These are phyloP conservation scores for Saksenaea oblongispora DNA, from an alignment of 371 early-diverging fungal species.

Conservation along the genomic window DNA sequence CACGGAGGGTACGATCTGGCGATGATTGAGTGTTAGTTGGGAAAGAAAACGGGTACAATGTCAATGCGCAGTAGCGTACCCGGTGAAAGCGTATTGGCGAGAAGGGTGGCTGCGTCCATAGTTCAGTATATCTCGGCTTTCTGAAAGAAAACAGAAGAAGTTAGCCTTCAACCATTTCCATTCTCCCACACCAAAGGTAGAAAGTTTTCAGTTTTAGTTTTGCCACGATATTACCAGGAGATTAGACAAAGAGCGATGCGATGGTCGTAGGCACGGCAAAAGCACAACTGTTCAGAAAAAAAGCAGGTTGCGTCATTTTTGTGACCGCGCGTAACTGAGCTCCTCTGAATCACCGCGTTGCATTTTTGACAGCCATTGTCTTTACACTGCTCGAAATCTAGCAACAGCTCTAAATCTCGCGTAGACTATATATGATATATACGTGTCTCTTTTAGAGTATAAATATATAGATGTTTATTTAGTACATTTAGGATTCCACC, in stretches of 20 bases:
- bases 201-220: not conserved
- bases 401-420: no score
- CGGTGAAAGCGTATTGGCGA: slow-evolving; percentile 74
- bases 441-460: no score
- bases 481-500: no score
- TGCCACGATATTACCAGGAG: not conserved
- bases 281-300: not conserved
- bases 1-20: slow-evolving; percentile 51
- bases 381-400: no score
- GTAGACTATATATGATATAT: no score
- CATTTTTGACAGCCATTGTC: no score
- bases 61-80: slow-evolving; percentile 37
- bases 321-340: not conserved
- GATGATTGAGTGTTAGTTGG: slow-evolving; percentile 1
- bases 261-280: slow-evolving; percentile 8
- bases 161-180: not conserved
- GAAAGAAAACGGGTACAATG: not conserved
- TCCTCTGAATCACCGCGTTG: no score
- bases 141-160: not conserved
- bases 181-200: not conserved
- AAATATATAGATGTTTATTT: no score
- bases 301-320: not conserved
- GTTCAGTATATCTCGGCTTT: slow-evolving; percentile 10
- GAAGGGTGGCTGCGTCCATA: slow-evolving; percentile 76
- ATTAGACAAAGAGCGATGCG: slow-evolving; percentile 6